Base-by-base conservation (phyloP, 1,284 basidiomycete genomes). In the Cryptococcus sp. region DNA sequence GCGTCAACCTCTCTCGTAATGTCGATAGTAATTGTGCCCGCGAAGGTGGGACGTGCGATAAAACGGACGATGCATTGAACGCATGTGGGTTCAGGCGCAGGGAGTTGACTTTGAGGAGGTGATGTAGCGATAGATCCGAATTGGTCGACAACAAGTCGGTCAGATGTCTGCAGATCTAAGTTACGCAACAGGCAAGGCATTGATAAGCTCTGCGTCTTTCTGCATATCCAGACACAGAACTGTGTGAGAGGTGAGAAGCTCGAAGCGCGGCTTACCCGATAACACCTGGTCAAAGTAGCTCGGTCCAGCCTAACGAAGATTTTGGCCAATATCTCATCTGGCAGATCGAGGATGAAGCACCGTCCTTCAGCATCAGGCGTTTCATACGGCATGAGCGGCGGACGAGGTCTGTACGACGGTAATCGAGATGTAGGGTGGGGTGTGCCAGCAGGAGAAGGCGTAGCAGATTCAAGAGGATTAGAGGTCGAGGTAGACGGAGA, bases 71-170 rank as follows among this genome's bases (percentile, higher is more conserved):
- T 7, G 68, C 62, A 6, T 30, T 16, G 20, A 66, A 45, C 5
- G 66, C 63, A 59, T 85, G 86, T 15, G 74, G 72, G 50, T 78
- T 77, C 16, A 87, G 84, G 58, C 87, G 85, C 6, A 91, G 83
- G 71, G 90, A 90, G 0, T 87, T 84, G 0, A 88, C 88, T 3
- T 89, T 81, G 65, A 93, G 88, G 0, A 89, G 88, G 61, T 86
- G 87, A 25, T 86, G 86, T 84, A 91, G 90, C 20, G 91, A 82
- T 13, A 78, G 63, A 1, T 63, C 60, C 1, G 75, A 61, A 22
- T 72, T 73, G 7, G 63, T 59, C 3, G 62, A 67, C 8, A 75
- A 54, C 47, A 76, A 55, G 0, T 58, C 58, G 45, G 71, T 64
- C 46, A 76, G 52, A 2, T 62, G 43, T 52, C 67, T 68, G 59